A percentile compares a stretch with the other conserved stretches of the same genome.
Conservation (phyloP, 2,329 filamentous ascomycete genomes). For the Calycina marina region DNA sequence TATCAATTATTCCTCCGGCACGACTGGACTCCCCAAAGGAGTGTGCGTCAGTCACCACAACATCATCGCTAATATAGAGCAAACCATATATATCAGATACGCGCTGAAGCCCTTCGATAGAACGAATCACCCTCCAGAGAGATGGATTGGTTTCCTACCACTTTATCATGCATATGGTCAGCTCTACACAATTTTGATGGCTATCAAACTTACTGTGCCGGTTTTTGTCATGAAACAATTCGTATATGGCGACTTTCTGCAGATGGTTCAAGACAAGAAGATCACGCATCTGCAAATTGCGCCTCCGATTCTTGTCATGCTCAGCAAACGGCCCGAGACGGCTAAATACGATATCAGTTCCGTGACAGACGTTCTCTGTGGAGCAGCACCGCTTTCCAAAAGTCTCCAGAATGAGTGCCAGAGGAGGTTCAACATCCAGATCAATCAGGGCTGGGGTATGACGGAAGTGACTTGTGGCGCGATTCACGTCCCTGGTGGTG, state of each 20-base stretch:
- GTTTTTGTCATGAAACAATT: slow-evolving; percentile 44
- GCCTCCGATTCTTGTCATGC: slow-evolving; percentile 42
- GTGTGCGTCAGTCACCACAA: slow-evolving; percentile 39
- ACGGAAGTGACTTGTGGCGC: slow-evolving; percentile 36
- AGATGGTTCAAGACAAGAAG: slow-evolving; percentile 32
- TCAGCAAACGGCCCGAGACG: slow-evolving; percentile 41
- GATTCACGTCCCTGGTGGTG: slow-evolving; percentile 25
- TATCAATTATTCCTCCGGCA: slow-evolving; percentile 63
- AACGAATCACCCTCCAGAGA: slow-evolving; percentile 27
- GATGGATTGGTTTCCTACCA: slow-evolving; percentile 46
- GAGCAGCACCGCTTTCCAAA: slow-evolving; percentile 35
- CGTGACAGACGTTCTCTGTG: slow-evolving; percentile 31
- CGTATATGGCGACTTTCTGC: slow-evolving; percentile 37
- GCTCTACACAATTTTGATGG: slow-evolving; percentile 34
- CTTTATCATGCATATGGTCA: slow-evolving; percentile 50
- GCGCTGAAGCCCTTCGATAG: slow-evolving; percentile 24
- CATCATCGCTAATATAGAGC: slow-evolving; percentile 24
- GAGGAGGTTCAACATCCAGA: slow-evolving; percentile 25
- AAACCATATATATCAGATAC: slow-evolving; percentile 32
- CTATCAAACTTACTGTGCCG: slow-evolving; percentile 28
- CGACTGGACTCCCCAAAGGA: slow-evolving; percentile 72
- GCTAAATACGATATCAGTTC: slow-evolving; percentile 36
- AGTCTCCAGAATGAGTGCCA: slow-evolving; percentile 25
- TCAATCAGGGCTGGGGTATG: slow-evolving; percentile 46
- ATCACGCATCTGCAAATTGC: slow-evolving; percentile 39